Evolutionary conservation across 805 yeast genomes (phyloP), one percentile per base, ranked within the genome.

Genomic region (Yamadazyma takamatsuzukensis): DNA sequence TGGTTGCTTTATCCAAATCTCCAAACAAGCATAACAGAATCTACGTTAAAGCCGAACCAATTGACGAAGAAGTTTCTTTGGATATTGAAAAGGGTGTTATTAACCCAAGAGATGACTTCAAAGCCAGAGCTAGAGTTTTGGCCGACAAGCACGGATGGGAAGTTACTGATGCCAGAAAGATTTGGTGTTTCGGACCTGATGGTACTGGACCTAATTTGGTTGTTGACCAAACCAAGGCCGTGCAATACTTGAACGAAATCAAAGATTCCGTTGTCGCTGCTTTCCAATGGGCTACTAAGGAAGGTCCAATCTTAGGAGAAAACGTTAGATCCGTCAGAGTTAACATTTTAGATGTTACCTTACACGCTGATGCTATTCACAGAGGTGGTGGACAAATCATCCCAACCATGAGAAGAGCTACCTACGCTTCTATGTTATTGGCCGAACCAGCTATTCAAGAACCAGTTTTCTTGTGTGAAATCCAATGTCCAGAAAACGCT

Each of bases 161-260:
- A 68, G 97, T 93, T 68, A 80, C 96, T 56, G 98, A 90, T 67
- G 98, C 97, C 74, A 89, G 98, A 84, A 90, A 93, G 93, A 93
- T 90, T 67, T 90, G 98, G 98, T 87, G 96, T 84, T 90, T 90
- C 88, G 98, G 98, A 78, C 97, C 98, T 68, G 98, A 90, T 66
- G 97, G 97, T 74, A 81, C 76, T 70, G 98, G 98, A 75, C 89
- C 98, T 62, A 90, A 90, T 79, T 72, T 93, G 64, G 97, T 90
- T 64, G 95, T 90, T 72, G 98, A 90, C 78, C 97, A 89, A 76
- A 90, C 97, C 64, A 90, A 90, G 90, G 98, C 98, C 63, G 97
- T 90, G 48, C 97, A 93, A 78, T 90, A 89, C 88, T 82, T 90
- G 76, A 71, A 78, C 71, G 98, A 90, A 80, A 93, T 93, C 81